These are phyloP conservation scores for Gnaphalium uliginosum DNA, from an alignment of 129 eudicot species.

Conservation along the genomic window DNA sequence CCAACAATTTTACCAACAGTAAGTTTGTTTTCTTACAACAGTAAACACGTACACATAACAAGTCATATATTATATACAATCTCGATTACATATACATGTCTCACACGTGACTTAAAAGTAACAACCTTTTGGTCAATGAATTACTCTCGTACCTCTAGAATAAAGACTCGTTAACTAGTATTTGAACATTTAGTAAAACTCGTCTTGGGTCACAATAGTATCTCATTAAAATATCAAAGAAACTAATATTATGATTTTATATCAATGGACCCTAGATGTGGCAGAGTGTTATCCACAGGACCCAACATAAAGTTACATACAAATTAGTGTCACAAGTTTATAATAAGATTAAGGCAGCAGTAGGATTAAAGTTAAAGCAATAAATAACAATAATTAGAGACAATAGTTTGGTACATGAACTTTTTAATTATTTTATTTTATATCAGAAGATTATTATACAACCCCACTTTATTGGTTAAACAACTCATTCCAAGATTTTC, in stretches of 20 bases:
- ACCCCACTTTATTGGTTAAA: conserved; percentile 20
- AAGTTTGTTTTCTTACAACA: neutral
- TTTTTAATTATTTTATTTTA: neutral
- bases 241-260: conserved; percentile 10
- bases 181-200: neutral
- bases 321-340: conserved; percentile 13
- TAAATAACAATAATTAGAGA: neutral
- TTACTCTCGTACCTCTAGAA: neutral
- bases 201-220: neutral
- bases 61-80: too few relatives aligned
- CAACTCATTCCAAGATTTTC: neutral
- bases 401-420: conserved; percentile 24
- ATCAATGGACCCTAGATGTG: neutral
- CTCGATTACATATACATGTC: neutral
- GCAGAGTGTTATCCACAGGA: neutral
- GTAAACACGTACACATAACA: neutral
- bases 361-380: conserved; percentile 5
- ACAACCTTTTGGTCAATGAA: neutral
- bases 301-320: conserved; percentile 15
- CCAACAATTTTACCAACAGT: neutral
- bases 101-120: too few relatives aligned
- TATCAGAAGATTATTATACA: neutral
- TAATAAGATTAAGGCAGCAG: conserved; percentile 15
- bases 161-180: neutral
- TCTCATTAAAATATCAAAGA: neutral